phyloP scores from a whole-genome alignment of 1,284 basidiomycete genomes.

The Exobasidium rhododendri region DNA sequence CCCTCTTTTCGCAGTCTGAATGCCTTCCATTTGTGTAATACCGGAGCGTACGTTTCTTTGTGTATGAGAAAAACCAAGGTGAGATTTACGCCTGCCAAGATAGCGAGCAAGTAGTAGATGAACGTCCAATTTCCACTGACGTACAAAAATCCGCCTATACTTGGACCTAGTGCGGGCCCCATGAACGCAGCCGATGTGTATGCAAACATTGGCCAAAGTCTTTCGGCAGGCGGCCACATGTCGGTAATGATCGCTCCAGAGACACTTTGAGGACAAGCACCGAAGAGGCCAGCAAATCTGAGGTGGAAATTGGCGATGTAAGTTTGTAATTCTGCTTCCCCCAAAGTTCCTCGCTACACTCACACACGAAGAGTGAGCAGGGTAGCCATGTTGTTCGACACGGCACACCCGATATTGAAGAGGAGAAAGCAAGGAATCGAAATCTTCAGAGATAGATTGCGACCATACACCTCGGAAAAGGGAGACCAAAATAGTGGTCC shows the following conservation, averaged over 20 bases:
- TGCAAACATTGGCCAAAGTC: conserved; percentile 33
- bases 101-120: neutral
- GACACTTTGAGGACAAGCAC: conserved; percentile 28
- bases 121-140: neutral
- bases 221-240: conserved; percentile 21
- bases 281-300: conserved; percentile 30
- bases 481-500: conserved; percentile 35
- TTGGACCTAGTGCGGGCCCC: conserved; percentile 26
- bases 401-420: conserved; percentile 34
- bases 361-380: conserved; percentile 30
- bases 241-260: conserved; percentile 27
- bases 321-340: neutral
- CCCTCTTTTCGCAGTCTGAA: neutral
- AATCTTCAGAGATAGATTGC: conserved; percentile 26
- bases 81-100: conserved; percentile 3
- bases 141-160: conserved; percentile 24
- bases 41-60: conserved; percentile 28
- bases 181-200: conserved; percentile 30
- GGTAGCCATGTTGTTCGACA: conserved; percentile 26
- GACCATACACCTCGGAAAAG: conserved; percentile 28
- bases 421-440: conserved; percentile 25
- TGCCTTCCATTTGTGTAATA: conserved; percentile 26
- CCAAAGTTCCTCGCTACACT: neutral
- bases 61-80: neutral
- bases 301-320: conserved; percentile 11